A percentile compares a stretch with the other conserved stretches of the same genome.
These are phyloP conservation scores for Strobilomyces confusus DNA, from an alignment of 768 basidiomycete genomes.

Conservation along the genomic window DNA sequence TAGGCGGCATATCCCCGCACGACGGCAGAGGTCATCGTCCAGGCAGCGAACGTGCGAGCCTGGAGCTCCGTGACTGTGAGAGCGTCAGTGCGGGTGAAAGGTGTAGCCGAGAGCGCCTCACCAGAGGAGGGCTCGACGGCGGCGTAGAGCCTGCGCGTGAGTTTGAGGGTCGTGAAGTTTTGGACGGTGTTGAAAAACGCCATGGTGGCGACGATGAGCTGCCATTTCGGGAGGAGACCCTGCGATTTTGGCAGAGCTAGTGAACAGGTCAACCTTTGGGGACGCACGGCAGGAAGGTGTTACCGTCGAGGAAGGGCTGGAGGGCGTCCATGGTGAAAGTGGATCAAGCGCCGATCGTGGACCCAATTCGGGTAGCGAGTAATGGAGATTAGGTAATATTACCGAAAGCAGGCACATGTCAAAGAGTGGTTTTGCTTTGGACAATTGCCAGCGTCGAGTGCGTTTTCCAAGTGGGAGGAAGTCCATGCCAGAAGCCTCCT, in stretches of 20 bases:
- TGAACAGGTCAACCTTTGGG: neutral
- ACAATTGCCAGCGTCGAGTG: conserved; percentile 3
- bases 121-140: conserved; percentile 38
- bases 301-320: conserved; percentile 25
- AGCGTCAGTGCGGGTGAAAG: neutral
- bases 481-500: conserved; percentile 32
- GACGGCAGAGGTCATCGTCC: conserved; percentile 84
- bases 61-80: conserved; percentile 77
- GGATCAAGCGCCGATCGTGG: conserved; percentile 17
- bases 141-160: conserved; percentile 77
- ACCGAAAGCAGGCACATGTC: conserved; percentile 17
- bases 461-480: conserved; percentile 21
- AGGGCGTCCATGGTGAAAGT: conserved; percentile 7
- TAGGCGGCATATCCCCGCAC: conserved; percentile 89
- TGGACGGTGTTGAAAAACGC: conserved; percentile 86
- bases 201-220: conserved; percentile 71
- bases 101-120: conserved; percentile 13
- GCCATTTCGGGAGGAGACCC: conserved; percentile 85
- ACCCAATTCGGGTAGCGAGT: neutral
- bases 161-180: conserved; percentile 71
- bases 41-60: conserved; percentile 84
- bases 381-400: conserved; percentile 27
- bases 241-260: conserved; percentile 59
- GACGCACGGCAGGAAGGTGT: neutral
- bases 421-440: conserved; percentile 20